Evolutionary conservation across 331 rosid species (phyloP).

Genomic region (Quercus lobata): DNA sequence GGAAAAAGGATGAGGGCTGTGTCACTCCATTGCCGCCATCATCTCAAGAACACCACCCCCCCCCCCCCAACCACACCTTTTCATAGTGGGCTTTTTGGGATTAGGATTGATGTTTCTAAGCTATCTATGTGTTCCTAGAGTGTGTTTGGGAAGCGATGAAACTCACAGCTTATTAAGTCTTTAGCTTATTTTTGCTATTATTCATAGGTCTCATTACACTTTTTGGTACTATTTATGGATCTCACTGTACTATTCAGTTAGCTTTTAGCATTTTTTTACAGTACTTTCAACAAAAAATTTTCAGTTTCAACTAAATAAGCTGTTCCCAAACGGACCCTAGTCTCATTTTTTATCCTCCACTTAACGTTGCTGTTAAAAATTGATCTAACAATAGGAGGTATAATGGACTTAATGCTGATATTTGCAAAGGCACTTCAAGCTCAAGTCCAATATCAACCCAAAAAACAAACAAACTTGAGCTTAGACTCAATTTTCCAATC

Average conservation of each 20-base stretch:
- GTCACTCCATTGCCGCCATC: no score
- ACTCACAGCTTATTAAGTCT: no score
- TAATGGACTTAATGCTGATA: background rate
- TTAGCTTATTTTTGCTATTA: no score
- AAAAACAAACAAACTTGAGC: background rate
- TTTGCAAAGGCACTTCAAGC: background rate
- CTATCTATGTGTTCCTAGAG: background rate
- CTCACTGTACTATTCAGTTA: no score
- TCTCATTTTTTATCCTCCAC: background rate
- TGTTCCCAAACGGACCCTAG: background rate
- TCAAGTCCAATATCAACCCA: background rate
- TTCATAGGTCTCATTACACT: no score
- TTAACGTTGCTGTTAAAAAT: background rate
- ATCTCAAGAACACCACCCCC: no score
- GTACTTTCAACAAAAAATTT: no score
- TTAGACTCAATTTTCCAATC: background rate
- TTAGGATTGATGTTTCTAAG: background rate
- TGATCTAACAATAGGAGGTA: background rate
- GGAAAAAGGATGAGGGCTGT: background rate
- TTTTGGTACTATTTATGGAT: no score
- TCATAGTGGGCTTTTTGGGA: background rate
- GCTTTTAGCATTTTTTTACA: no score
- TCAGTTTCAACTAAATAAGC: no score
- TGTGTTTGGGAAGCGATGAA: no score
- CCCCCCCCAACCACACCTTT: background rate